Evolutionary conservation across 2,329 filamentous ascomycete species (phyloP), one percentile per base, ranked within the genome.

Genomic region (Neonectria faginata): DNA sequence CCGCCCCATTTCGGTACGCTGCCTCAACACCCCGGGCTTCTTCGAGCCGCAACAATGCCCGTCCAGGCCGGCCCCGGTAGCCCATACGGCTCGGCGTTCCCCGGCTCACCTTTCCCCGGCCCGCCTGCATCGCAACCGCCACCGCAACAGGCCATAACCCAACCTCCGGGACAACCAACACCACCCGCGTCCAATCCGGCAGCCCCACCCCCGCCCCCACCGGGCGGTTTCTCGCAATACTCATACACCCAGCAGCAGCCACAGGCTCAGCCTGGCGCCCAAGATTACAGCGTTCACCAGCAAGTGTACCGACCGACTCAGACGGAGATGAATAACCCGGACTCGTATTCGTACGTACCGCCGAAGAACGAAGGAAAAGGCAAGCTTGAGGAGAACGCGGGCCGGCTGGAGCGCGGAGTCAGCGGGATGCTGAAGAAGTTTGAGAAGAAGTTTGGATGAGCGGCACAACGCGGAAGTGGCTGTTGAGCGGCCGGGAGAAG

Each of bases 351-450:
- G 39, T 82, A 84, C 44, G 36, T n/a, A n/a, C 77, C 80, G 64
- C 74, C 79, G 5, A 84, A 83, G 73, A 77, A 78, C 59, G 84
- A 87, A 60, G 73, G 77, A 3, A 77, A 79, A 65, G 86, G 79
- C 7, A 87, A 84, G 74, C 77, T 93, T 31, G 91, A 92, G 72
- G 86, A 89, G 75, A 85, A 87, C 65, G 88, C 90, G 0, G 88
- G 87, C 29, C 84, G 87, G 71, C 72, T 93, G 36, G 91, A 94
- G 80, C 89, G 88, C 76, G 89, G 90, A 1, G 86, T 93, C 5
- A 86, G 88, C 29, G 88, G 89, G 7, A 90, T 93, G 82, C 78
- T 94, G 69, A 93, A 91, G 85, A 92, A 90, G 80, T 85, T 94
- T 78, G 91, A 94, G 81, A 93, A 92, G 87, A 91, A 88, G 75